Conservation (phyloP, 2,329 filamentous ascomycete genomes). For the Fusarium sp. region DNA sequence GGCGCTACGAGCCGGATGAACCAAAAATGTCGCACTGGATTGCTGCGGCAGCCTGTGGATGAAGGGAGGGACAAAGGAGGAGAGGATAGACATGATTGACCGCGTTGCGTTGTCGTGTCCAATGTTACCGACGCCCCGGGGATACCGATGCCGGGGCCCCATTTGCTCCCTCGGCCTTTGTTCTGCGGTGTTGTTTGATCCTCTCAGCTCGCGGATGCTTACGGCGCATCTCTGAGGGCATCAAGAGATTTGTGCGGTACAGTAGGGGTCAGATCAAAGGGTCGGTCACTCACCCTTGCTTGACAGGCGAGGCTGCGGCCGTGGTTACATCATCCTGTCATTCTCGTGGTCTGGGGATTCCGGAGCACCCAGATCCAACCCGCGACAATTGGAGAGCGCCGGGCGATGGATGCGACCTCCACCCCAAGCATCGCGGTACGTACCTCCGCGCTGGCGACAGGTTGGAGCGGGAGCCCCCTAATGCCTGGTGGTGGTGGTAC, state of each 20-base stretch:
- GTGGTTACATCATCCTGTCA: constrained; percentile 24
- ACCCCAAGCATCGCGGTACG: constrained; percentile 19
- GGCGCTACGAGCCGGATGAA: not conserved
- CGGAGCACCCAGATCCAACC: constrained; percentile 20
- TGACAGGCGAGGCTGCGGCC: constrained; percentile 9
- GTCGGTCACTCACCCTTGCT: constrained; percentile 10
- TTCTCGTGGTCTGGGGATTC: constrained; percentile 6
- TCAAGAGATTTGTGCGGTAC: not conserved
- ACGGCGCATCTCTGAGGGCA: not conserved
- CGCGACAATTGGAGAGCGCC: constrained; percentile 32
- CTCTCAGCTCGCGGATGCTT: not conserved
- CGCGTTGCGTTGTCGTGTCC: too few relatives aligned
- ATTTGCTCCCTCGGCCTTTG: not conserved
- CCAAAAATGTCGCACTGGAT: not conserved
- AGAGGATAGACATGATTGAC: constrained; percentile 1
- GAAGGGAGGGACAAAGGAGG: not conserved
- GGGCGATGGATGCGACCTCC: constrained; percentile 23
- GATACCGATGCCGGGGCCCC: constrained; percentile 31
- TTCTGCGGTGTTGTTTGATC: not conserved
- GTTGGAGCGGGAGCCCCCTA: constrained; percentile 3
- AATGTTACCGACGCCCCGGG: constrained; percentile 36
- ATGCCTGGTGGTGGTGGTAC: constrained; percentile 4
- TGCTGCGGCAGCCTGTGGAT: not conserved
- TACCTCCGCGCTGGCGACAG: constrained; percentile 18
- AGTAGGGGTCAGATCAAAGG: too few relatives aligned